Evolutionary conservation across 2,329 filamentous ascomycete species (phyloP), one percentile per base, ranked within the genome.

Genomic region (Colletotrichum noveboracense): DNA sequence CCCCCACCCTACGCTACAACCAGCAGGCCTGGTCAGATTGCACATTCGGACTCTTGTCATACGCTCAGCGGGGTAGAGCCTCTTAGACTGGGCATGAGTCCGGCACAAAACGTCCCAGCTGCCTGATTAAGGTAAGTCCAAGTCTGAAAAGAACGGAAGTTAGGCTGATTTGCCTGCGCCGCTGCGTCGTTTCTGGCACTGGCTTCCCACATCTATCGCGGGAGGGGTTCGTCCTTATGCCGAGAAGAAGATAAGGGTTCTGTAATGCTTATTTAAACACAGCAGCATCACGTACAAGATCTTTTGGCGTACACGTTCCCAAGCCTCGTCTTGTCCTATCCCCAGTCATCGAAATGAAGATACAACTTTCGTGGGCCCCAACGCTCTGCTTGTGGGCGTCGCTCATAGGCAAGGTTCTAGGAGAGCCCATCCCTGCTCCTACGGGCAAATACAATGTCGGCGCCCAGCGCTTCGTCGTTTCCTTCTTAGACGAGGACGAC

Each of bases 401-500:
- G 2, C 24, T 70, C 14, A 10, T n/a, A 0, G n/a, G 1, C 1
- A 2, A 10, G 0, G 24, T 43, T 7, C 7, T 70, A n/a, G 66
- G 56, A 28, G 71, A 74, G 3, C 68, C 32, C 2, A 32, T 74
- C 4, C 71, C 71, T 6, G 43, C 58, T 9, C 68, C 71, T 3
- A 68, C 72, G 1, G 77, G 77, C 14, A 1, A 76, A 16, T 71
- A 77, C 58, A 73, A 77, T 8, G 76, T 78, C 28, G 77, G 77
- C 24, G 70, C 60, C n/a, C 69, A 30, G 13, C 76, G 75, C 9
- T 61, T 76, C 12, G 64, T 76, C 18, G 30, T 77, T 21, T 43
- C 70, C 1, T 72, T 68, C 56, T 32, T 66, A 21, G 64, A 73
- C 5, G 28, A 73, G 9, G n/a, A 68, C 0, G 75, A 77, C 7